These are phyloP conservation scores for Jacaranda mimosifolia DNA, from an alignment of 257 asterid species.

Conservation along the genomic window DNA sequence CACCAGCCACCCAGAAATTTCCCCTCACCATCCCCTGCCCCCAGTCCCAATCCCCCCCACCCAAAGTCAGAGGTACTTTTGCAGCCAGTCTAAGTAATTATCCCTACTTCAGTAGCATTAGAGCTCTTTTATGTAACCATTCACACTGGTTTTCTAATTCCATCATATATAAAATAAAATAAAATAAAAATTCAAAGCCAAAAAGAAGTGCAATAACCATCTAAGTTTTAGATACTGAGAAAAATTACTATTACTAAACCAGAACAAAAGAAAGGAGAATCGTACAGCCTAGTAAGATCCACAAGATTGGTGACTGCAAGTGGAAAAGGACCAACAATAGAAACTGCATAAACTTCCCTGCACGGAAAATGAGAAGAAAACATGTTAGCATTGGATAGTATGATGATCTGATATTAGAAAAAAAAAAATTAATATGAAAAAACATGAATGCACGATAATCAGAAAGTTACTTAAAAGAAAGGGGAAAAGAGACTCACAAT, in stretches of 20 bases:
- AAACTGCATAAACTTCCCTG: slow-evolving; percentile 99
- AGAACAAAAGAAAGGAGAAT: slow-evolving; percentile 10
- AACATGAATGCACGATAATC: background rate
- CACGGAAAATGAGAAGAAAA: slow-evolving; percentile 34
- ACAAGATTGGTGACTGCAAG: slow-evolving; percentile 93
- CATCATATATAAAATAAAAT: background rate
- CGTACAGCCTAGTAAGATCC: slow-evolving; percentile 97
- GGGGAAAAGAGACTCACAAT: slow-evolving; percentile 62
- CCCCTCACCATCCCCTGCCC: no score
- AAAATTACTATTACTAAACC: slow-evolving; percentile 16
- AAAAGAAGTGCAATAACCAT: background rate
- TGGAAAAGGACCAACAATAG: slow-evolving; percentile 97
- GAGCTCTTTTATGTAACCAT: background rate
- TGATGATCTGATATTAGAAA: slow-evolving; percentile 2
- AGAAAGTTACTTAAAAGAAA: background rate
- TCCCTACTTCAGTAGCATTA: background rate
- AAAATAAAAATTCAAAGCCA: slow-evolving; percentile 1
- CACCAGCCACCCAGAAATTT: no score
- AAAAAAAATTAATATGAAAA: background rate
- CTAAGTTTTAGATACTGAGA: slow-evolving; percentile 17
- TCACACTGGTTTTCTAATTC: background rate
- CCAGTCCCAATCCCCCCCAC: no score
- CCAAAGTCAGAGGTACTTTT: background rate
- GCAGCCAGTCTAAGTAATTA: background rate
- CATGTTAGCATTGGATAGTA: background rate